A percentile compares a stretch with the other conserved stretches of the same genome.
Conservation (phyloP, 176 grass and related monocot genomes). For the Hordeum vulgare region MorexV3_pseudomolecules_assembly NC_058520.1:594732442-594732941, state of each 20-base stretch:
- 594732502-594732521: not conserved
- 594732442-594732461: conserved; percentile 57
- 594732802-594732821: not conserved
- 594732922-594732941: not conserved
- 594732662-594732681: conserved; percentile 23
- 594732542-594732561: conserved; percentile 71
- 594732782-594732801: not conserved
- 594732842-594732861: not conserved
- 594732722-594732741: not conserved
- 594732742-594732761: not conserved
- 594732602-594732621: conserved; percentile 27
- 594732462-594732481: conserved; percentile 30
- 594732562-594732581: conserved; percentile 59
- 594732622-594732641: conserved; percentile 18
- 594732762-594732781: not conserved
- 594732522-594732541: not conserved
- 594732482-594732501: conserved; percentile 14
- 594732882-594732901: not conserved
- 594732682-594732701: conserved; percentile 22
- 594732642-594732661: conserved; percentile 28
- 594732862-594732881: not conserved
- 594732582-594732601: conserved; percentile 38
- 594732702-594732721: conserved; percentile 39
- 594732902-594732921: not conserved
- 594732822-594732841: not conserved